Base-by-base conservation (phyloP, 106 monocot species). In the Acorus gramineus region DNA sequence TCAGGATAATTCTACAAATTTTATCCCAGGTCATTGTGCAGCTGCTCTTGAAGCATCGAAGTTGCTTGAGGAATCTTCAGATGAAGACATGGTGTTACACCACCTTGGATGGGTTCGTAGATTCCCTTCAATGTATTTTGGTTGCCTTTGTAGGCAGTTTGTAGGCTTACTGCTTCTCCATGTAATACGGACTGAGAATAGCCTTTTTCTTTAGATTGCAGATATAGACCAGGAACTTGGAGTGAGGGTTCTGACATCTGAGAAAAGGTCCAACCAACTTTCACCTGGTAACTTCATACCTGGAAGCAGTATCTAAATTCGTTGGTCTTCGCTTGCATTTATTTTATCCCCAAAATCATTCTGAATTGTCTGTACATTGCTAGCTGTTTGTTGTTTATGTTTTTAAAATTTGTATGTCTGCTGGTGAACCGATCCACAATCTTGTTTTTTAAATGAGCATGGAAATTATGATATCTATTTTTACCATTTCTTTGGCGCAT, bases 61-160 rank as follows among this genome's bases (percentile, higher is more conserved):
- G 69, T 70, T 98, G 28, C 98, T 98, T 69, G 72, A 89, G 70
- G 75, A 81, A 53, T 84, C 83, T 64, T 88, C 98, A 53, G 85
- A 98, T 74, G 73, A 98, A 75, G 83, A 79, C 46, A 74, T 98
- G 52, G 62, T 98, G 55, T 68, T 98, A 53, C 85, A 84, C 62
- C 98, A 98, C 76, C 79, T 98, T 74, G 83, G 77, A 84, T 98
- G 98, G 98, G 98, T 98, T 46, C 69, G 81, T 86, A 75, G 0
- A 57, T 65, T 56, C 66, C 52, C 2, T 47, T 14, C 5, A 9
- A 69, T 53, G 2, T 69, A 11, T 47, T 28, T 28, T 73, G 28
- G 5, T 42, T 46, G 5, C 14, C 5, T 73, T 66, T 54, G 7
- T 2, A 64, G 4, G 11, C 52, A 7, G 8, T 57, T 44, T 47